A percentile compares a stretch with the other conserved stretches of the same genome.
phyloP scores from a whole-genome alignment of 2,329 filamentous ascomycete genomes.

The Fusarium sp. region DNA sequence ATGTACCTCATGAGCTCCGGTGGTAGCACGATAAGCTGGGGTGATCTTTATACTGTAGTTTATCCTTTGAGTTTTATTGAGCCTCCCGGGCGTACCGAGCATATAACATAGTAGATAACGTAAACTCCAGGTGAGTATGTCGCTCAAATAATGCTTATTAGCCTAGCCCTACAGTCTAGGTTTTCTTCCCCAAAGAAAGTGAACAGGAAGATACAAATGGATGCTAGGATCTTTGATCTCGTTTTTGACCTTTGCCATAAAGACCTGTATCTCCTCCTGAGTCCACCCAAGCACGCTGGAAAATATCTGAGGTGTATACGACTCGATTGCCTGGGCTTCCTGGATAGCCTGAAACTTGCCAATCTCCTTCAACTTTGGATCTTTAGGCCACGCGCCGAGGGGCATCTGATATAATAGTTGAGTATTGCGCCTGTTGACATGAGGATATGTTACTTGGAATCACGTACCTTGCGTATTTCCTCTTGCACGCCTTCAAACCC shows the following conservation, averaged over 20 bases:
- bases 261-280: not conserved
- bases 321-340: not conserved
- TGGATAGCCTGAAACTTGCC: not conserved
- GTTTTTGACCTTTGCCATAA: not conserved
- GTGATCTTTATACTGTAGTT: not conserved
- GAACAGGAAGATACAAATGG: not conserved
- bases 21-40: not conserved
- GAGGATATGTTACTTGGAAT: not conserved
- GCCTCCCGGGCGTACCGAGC: too few species aligned
- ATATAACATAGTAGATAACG: too few species aligned
- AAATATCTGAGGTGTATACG: not conserved
- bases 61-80: too few species aligned
- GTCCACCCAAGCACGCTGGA: not conserved
- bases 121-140: too few species aligned
- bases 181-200: not conserved
- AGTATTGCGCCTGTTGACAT: not conserved
- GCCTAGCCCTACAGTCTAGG: not conserved
- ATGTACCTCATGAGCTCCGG: not conserved
- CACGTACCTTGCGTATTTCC: not conserved
- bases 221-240: not conserved
- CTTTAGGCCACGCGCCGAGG: not conserved
- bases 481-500: not conserved
- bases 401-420: not conserved
- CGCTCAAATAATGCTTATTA: not conserved
- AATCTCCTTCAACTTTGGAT: not conserved